Base-by-base conservation (phyloP, 2,329 filamentous ascomycete species). In the Xylaria arbuscula region DNA sequence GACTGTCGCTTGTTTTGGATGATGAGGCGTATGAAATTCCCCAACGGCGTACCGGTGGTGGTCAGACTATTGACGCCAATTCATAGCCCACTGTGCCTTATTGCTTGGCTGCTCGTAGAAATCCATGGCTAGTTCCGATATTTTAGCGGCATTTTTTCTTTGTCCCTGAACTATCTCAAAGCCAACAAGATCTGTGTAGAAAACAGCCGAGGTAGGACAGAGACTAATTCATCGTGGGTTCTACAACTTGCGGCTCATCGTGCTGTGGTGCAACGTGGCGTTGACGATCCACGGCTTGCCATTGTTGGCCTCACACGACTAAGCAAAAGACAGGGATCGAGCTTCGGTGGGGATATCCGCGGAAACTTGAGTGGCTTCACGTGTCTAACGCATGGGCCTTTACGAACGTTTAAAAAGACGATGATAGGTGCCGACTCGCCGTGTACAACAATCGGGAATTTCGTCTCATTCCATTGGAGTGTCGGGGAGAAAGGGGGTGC, bases 11-110 rank as follows among this genome's bases (percentile, higher is more conserved):
- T 28, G 15, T 2, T n/a, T 38, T 42, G 11, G 17, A n/a, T 32
- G 38, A 15, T 32, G 38, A 15, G 34, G 32, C 10, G 36, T 45
- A 6, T 65, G 48, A 68, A 40, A 50, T 68, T 66, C 68, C 66
- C 68, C 68, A 68, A 68, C 68, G 66, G 68, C 51, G 58, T 66
- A 55, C 68, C 68, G 68, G 51, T 66, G 68, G 62, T 66, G 66
- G 66, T 69, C 68, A 70, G 66, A 62, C 45, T 3, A 63, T 15
- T n/a, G 55, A 32, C 22, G 24, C 17, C 38, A 36, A 32, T 34
- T 38, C 11, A 42, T 42, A 58, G 55, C 53, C 32, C 55, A 54
- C 28, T 22, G 3, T 24, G 22, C 34, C 9, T n/a, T 24, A 38
- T 38, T 32, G 7, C 8, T 47, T 28, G 13, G n/a, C 2, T 32